phyloP scores from a whole-genome alignment of 345 rosid species.

The Populus simonii region DNA sequence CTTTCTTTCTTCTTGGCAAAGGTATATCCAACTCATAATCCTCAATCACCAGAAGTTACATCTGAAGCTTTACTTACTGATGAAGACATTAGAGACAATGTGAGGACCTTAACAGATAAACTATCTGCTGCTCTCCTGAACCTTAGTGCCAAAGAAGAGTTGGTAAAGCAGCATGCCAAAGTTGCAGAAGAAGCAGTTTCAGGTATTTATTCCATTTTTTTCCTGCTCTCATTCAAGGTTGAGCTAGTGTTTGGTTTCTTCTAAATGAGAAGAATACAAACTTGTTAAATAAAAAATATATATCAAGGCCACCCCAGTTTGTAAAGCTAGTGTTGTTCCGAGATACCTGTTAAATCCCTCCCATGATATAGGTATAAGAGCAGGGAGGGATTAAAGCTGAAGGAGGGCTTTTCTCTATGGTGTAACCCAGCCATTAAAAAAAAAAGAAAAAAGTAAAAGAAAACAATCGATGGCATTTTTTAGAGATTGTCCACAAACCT shows the following conservation, averaged over 20 bases:
- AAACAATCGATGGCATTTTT: neutral
- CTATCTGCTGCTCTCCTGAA: constrained; percentile 81
- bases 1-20: constrained; percentile 18
- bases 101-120: constrained; percentile 52
- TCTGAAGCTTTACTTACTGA: constrained; percentile 42
- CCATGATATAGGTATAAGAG: neutral
- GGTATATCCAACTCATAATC: constrained; percentile 38
- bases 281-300: neutral
- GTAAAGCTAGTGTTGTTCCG: neutral
- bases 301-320: neutral
- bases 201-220: constrained; percentile 41
- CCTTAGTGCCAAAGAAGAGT: constrained; percentile 79
- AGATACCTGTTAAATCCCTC: neutral
- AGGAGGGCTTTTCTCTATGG: neutral
- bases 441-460: neutral
- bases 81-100: constrained; percentile 50
- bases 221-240: neutral
- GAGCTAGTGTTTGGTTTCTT: neutral
- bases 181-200: constrained; percentile 98
- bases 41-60: constrained; percentile 60
- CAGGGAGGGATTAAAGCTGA: neutral
- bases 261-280: neutral
- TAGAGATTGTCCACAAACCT: neutral
- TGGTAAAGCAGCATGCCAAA: constrained; percentile 86
- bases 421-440: neutral